Evolutionary conservation across 2,329 filamentous ascomycete genomes (phyloP), one percentile per base, ranked within the genome.

Genomic region (Xylaria arbuscula): DNA sequence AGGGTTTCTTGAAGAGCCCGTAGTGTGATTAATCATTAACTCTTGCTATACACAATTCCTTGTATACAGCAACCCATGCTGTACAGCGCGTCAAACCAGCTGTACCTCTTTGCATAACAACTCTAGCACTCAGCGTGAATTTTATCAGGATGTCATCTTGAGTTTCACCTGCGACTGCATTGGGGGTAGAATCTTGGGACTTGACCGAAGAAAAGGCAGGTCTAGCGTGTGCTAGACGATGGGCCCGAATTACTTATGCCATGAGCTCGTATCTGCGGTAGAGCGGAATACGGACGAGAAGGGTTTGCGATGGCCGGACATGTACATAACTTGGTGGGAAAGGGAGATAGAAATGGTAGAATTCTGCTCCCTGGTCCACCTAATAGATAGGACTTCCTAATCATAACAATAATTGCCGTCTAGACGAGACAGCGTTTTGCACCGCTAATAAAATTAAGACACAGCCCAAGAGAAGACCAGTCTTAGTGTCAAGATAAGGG

Each of bases 41-140:
- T 22, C 22, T 54, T 28, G 28, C n/a, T 38, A 19, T 55, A 60
- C 32, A 13, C 17, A 34, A 60, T 32, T 38, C 19, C 53, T 55
- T 66, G 57, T 50, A 60, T 55, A 54, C 54, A 34, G 36, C 7
- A 19, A n/a, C n/a, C n/a, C n/a, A n/a, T n/a, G n/a, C n/a, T n/a
- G n/a, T n/a, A n/a, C n/a, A n/a, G n/a, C n/a, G n/a, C n/a, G n/a
- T n/a, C n/a, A n/a, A n/a, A n/a, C 40, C 13, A 22, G 36, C 53
- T 34, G n/a, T 62, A 63, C 62, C 47, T n/a, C 10, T 8, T 51
- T 22, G 24, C 5, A 55, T 56, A 6, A 32, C 50, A 15, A 17
- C 22, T 36, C 48, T 11, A 5, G 17, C 61, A 42, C 54, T 59
- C 5, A 34, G 24, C n/a, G 22, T 36, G 32, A 11, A 19, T 28